Base-by-base conservation (phyloP, 2,329 filamentous ascomycete species). In the Monilinia laxa region DNA sequence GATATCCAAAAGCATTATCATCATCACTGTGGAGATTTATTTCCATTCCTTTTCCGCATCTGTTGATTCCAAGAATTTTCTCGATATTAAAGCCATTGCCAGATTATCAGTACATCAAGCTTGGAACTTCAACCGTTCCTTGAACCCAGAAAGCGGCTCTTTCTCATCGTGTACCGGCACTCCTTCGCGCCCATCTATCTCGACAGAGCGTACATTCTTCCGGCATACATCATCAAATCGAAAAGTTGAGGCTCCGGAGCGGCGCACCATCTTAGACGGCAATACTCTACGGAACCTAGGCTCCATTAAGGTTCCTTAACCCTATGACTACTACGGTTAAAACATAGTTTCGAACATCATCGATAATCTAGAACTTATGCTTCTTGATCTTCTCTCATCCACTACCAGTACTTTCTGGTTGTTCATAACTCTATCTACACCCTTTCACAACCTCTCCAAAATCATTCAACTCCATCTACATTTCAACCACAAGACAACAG, bases 321-420 rank as follows among this genome's bases (percentile, higher is more conserved):
- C n/a, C 35, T 45, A n/a, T 60, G 25, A 65, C 38, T 23, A 49
- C 20, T 60, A n/a, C 11, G 38, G 35, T 45, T 42, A 20, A 42
- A 31, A 31, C 4, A 42, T 45, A 23, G 23, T 18, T 45, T 65
- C 14, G 18, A 60, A 60, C 18, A n/a, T 20, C 7, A 28, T 45
- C 51, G 14, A 60, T 4, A 65, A 14, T 52, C 31, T 45, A 60
- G 47, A 53, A 53, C 56, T 35, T 40, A 62, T 62, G 64, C 64
- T 58, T 51, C 38, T 38, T 45, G 47, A 60, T 51, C 58, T 51
- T 58, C 42, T 35, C 28, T 31, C 18, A 51, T 47, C 28, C 23
- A 12, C 45, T 31, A 40, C 57, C 57, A 66, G 64, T 55, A 49
- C 64, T 38, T 40, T 63, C 51, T 66, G 64, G 64, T 63, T 62